Conservation (phyloP, 192 early-diverging fungal species). For the Coemansia sp. region DNA sequence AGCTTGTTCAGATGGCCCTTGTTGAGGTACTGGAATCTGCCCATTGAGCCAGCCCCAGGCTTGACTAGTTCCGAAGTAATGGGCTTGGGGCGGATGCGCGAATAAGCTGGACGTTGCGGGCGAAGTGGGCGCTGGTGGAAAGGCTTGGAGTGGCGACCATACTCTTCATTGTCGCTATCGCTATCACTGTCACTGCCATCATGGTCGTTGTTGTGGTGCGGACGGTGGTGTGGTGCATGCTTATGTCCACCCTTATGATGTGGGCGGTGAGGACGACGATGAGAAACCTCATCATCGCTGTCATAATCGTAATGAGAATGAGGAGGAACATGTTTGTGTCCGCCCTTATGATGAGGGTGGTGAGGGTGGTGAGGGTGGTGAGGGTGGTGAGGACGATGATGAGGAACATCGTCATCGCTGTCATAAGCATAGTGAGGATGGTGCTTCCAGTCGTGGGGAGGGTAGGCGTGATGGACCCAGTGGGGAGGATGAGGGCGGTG, state of each 20-base stretch:
- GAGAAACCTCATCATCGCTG: slow-evolving; percentile 1
- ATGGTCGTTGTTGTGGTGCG: slow-evolving; percentile 7
- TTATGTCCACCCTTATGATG: background rate
- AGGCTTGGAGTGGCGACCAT: background rate
- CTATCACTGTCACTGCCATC: background rate
- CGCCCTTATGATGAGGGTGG: background rate
- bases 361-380: background rate
- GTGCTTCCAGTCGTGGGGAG: slow-evolving; percentile 1
- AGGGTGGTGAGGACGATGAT: slow-evolving; percentile 9
- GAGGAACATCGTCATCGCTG: background rate
- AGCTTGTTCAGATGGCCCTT: slow-evolving; percentile 22
- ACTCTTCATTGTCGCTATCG: background rate
- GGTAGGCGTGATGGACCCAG: background rate
- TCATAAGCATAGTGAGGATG: background rate
- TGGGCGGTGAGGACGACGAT: slow-evolving; percentile 1
- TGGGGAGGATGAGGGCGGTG: slow-evolving; percentile 5
- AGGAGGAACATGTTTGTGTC: slow-evolving; percentile 7
- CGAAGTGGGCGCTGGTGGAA: background rate
- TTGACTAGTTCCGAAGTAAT: background rate
- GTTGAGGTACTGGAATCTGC: slow-evolving; percentile 20
- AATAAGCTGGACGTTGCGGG: background rate
- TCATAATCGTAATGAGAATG: slow-evolving; percentile 6
- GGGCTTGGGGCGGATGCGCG: slow-evolving; percentile 11
- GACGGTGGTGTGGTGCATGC: slow-evolving; percentile 9
- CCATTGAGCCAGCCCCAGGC: background rate